Evolutionary conservation across 768 basidiomycete species (phyloP).

Genomic region (Amyloporia xantha): DNA sequence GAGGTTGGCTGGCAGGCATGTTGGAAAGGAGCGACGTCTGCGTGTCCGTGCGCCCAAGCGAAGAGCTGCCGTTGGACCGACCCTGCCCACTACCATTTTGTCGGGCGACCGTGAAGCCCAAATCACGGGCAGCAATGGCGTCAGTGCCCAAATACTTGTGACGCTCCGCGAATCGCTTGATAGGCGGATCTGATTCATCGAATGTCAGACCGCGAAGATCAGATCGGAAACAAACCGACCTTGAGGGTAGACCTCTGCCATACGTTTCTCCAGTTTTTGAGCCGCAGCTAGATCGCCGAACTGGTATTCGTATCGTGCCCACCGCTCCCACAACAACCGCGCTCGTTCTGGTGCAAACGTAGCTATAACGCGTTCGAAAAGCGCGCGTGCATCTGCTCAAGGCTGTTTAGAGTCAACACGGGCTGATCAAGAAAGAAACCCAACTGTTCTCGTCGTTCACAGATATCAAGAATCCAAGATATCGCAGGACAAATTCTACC

Average conservation of each 20-base stretch:
- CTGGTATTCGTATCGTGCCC: conserved; percentile 93
- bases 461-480: conserved; percentile 88
- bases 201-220: not conserved
- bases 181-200: conserved; percentile 61
- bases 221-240: conserved; percentile 39
- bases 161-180: conserved; percentile 86
- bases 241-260: conserved; percentile 80
- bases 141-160: conserved; percentile 80
- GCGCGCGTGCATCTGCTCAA: conserved; percentile 78
- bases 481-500: conserved; percentile 79
- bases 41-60: conserved; percentile 31
- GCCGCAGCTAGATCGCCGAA: conserved; percentile 89
- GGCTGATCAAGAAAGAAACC: conserved; percentile 23
- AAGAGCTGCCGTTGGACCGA: conserved; percentile 14
- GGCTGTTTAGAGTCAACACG: not conserved
- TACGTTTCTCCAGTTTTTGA: conserved; percentile 83
- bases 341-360: conserved; percentile 75
- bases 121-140: conserved; percentile 82
- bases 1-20: conserved; percentile 9
- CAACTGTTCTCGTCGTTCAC: conserved; percentile 94
- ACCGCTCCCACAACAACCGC: conserved; percentile 88
- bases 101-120: conserved; percentile 63
- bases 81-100: conserved; percentile 17
- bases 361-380: conserved; percentile 85
- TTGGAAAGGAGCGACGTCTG: conserved; percentile 25